Evolutionary conservation across 176 grass and related monocot species (phyloP).

Genomic region (Tillandsia leiboldiana): DNA sequence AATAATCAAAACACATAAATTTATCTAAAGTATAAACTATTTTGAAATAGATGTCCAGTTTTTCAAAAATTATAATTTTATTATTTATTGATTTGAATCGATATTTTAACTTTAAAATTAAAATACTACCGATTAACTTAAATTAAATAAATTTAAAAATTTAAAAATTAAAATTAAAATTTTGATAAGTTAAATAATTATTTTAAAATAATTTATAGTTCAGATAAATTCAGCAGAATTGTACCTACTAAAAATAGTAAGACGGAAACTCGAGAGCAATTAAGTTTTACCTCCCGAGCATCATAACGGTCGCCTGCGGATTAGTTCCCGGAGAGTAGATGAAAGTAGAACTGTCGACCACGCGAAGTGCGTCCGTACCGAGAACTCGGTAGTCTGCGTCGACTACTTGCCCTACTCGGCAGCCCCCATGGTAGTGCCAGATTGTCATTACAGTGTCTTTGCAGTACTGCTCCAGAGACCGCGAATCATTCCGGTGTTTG

Average conservation of each 20-base stretch:
- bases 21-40: too few species aligned
- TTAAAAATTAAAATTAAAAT: too few species aligned
- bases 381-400: conserved; percentile 3
- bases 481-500: neutral
- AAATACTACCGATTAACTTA: too few species aligned
- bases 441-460: conserved; percentile 77
- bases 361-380: neutral
- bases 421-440: conserved; percentile 89
- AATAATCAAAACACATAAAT: too few species aligned
- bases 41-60: too few species aligned
- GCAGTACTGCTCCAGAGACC: conserved; percentile 19
- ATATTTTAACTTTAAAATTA: too few species aligned
- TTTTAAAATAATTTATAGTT: too few species aligned
- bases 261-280: neutral
- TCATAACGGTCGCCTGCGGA: conserved; percentile 88
- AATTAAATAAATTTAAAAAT: too few species aligned
- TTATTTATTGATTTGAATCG: too few species aligned
- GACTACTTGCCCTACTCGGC: conserved; percentile 20
- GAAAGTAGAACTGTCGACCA: conserved; percentile 68
- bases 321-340: conserved; percentile 74
- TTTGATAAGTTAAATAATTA: too few species aligned
- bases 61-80: too few species aligned
- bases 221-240: neutral
- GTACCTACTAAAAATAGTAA: neutral
- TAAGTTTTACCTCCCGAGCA: conserved; percentile 60